Percentiles rank a stretch among this genome's conserved stretches.
These are phyloP conservation scores for Claviceps cyperi DNA, from an alignment of 2,329 filamentous ascomycete genomes.

Conservation along the genomic window DNA sequence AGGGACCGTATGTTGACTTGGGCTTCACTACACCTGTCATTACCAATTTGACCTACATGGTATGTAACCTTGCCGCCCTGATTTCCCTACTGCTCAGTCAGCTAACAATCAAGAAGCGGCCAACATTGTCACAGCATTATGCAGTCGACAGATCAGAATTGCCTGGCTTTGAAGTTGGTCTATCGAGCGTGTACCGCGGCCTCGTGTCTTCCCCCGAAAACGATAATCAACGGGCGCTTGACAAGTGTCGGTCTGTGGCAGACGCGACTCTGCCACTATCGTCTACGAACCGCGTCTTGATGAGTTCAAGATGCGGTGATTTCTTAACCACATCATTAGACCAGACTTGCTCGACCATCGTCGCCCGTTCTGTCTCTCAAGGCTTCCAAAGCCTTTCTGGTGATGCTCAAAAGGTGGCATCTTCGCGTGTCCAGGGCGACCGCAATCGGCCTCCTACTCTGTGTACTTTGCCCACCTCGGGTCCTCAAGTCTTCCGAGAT, in stretches of 20 bases:
- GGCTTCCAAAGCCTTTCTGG: neutral
- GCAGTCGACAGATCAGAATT: neutral
- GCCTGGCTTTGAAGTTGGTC: neutral
- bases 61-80: neutral
- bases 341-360: neutral
- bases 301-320: neutral
- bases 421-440: neutral
- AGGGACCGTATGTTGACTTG: slow-evolving; percentile 6
- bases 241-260: neutral
- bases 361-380: neutral
- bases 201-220: neutral
- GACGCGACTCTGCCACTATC: neutral
- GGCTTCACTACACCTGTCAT: neutral
- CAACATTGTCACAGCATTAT: slow-evolving; percentile 1
- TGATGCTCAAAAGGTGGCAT: neutral
- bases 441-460: too few species aligned
- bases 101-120: neutral
- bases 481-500: too few species aligned
- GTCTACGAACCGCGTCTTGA: neutral
- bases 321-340: neutral
- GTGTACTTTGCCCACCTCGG: too few species aligned
- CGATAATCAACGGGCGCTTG: neutral
- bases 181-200: neutral
- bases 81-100: neutral
- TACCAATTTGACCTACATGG: neutral